Evolutionary conservation across 768 basidiomycete species (phyloP), one percentile per base, ranked within the genome.

Genomic region (Collybia sp.): DNA sequence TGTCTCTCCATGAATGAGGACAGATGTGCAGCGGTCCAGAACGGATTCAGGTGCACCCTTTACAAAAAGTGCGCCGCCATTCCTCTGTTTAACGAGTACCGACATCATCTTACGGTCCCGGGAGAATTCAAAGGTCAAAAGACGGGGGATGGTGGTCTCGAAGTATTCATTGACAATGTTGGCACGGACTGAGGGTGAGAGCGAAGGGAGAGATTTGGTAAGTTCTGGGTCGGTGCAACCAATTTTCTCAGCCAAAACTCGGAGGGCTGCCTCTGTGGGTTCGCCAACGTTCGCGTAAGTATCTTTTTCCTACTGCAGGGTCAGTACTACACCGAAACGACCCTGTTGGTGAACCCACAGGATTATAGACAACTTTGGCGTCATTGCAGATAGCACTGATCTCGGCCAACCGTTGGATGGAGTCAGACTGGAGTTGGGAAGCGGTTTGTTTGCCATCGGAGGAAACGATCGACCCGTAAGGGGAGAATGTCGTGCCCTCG

Each of bases 51-150:
- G 95, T 2, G 95, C 95, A 32, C 95, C 95, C 65, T 98, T 98
- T 63, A 87, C 93, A 60, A 94, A 88, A 5, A 98, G 74, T 6
- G 87, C 77, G n/a, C 89, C 88, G 4, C 65, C 66, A 1, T 77
- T 77, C 46, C 82, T 79, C 45, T 82, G 74, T 49, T 70, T 78
- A 33, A 91, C 88, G 42, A 98, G 81, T 43, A 97, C 94, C 16
- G 95, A 96, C 95, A 98, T 98, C 83, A 94, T 95, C 70, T 97
- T 99, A 60, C 95, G 87, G 66, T 98, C 95, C 15, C 95, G 84
- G 16, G 93, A 91, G 68, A 99, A 98, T 65, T 99, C 95, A 64
- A 99, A 95, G 6, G 94, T 99, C 55, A 96, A 70, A 12, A 96
- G 76, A 47, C 93, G 84, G 13, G 82, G 73, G 58, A 91, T 85